These are phyloP conservation scores for Eucalyptus melliodora DNA, from an alignment of 345 rosid species.

Conservation along the genomic window DNA sequence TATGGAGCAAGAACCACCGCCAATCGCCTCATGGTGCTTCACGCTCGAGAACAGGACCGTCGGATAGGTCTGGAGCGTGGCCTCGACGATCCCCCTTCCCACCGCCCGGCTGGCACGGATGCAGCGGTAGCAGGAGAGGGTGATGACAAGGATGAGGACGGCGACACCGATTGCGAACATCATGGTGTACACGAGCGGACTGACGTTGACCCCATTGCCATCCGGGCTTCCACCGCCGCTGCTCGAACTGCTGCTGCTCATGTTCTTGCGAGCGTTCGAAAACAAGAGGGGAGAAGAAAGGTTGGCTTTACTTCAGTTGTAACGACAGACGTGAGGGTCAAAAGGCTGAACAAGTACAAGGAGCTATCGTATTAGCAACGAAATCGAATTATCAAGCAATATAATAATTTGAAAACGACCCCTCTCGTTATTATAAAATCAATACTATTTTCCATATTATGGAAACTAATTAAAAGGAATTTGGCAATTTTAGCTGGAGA, in stretches of 20 bases:
- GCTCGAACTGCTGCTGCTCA: neutral
- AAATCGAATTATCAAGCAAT: neutral
- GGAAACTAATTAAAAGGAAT: neutral
- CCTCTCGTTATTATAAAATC: neutral
- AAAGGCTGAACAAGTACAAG: neutral
- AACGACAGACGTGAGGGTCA: neutral
- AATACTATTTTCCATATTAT: neutral
- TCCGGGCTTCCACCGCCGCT: neutral
- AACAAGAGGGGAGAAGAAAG: neutral
- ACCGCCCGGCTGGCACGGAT: neutral
- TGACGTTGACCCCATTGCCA: neutral
- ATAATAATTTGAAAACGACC: neutral
- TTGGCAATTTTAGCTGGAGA: neutral
- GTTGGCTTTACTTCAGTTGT: neutral
- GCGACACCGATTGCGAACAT: neutral
- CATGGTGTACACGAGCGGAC: neutral
- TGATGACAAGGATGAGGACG: neutral
- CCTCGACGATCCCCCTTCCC: neutral
- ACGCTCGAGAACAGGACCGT: neutral
- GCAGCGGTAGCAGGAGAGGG: neutral
- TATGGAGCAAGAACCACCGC: neutral
- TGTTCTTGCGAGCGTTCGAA: neutral
- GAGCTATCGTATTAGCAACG: neutral
- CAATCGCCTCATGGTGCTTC: neutral
- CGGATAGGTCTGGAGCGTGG: neutral